Conservation (phyloP, 345 rosid species). For the Melastoma malabathricum region DNA sequence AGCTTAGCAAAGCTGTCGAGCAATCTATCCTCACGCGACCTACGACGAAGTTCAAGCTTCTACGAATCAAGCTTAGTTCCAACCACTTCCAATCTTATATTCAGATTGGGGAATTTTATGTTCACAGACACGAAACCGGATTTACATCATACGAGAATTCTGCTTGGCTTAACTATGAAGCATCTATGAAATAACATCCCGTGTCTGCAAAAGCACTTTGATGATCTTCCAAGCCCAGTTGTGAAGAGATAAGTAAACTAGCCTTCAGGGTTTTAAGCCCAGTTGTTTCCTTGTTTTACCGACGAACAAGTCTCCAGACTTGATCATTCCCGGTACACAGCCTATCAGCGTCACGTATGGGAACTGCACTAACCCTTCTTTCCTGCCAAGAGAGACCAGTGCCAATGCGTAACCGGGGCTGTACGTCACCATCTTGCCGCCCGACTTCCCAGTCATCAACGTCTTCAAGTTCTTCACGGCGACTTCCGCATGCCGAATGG, state of each 20-base stretch:
- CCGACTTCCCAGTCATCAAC: constrained; percentile 20
- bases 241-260: neutral
- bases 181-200: too few species aligned
- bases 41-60: too few species aligned
- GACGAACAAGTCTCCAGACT: constrained; percentile 29
- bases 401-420: constrained; percentile 18
- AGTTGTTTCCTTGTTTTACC: constrained; percentile 26
- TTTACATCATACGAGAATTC: neutral
- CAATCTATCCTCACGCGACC: too few species aligned
- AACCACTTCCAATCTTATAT: too few species aligned
- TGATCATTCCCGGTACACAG: constrained; percentile 21
- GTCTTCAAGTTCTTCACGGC: constrained; percentile 22
- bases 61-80: too few species aligned
- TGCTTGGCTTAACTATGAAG: neutral
- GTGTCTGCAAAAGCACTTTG: too few species aligned
- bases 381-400: constrained; percentile 29
- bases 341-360: constrained; percentile 21
- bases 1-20: too few species aligned
- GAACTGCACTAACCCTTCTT: constrained; percentile 27
- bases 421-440: constrained; percentile 13
- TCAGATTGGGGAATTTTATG: too few species aligned
- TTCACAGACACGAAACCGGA: too few species aligned
- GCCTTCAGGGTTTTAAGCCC: constrained; percentile 3
- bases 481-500: constrained; percentile 23
- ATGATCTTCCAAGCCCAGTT: too few species aligned